phyloP scores from a whole-genome alignment of 2,329 filamentous ascomycete genomes.

The Phyllosticta citrichinensis region DNA sequence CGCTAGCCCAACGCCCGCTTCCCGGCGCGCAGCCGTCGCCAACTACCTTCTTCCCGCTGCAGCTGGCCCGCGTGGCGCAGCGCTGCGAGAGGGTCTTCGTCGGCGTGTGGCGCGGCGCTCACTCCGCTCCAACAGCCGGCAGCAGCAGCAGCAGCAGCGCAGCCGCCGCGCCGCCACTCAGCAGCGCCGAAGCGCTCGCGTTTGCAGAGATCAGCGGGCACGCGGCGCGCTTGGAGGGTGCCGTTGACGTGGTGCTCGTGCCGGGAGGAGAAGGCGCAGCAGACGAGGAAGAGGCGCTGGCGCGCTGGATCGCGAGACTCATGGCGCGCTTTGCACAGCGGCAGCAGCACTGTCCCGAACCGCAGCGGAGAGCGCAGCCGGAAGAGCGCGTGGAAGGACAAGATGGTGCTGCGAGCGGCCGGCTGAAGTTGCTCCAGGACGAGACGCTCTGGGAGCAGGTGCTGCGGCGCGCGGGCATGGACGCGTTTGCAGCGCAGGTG shows the following conservation, averaged over 20 bases:
- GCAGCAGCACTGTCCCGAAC: conserved; percentile 12
- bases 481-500: conserved; percentile 60
- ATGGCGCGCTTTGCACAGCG: conserved; percentile 27
- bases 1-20: conserved; percentile 60
- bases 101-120: conserved; percentile 36
- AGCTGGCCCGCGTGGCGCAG: conserved; percentile 41
- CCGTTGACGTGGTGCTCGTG: conserved; percentile 24
- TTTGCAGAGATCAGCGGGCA: conserved; percentile 21
- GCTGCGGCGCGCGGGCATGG: conserved; percentile 55
- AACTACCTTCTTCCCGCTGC: conserved; percentile 15
- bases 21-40: conserved; percentile 43
- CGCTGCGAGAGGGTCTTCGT: conserved; percentile 60
- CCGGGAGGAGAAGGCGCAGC: conserved; percentile 23
- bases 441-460: conserved; percentile 61
- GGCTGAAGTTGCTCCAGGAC: conserved; percentile 36
- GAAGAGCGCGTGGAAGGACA: conserved; percentile 1
- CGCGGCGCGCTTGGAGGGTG: background rate
- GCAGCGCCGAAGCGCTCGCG: conserved; percentile 23
- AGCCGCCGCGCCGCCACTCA: conserved; percentile 12
- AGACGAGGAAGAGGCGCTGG: conserved; percentile 25
- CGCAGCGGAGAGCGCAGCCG: too few relatives aligned
- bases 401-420: background rate
- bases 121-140: background rate
- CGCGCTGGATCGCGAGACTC: conserved; percentile 21
- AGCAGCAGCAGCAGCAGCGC: conserved; percentile 17